phyloP scores from a whole-genome alignment of 1,284 basidiomycete species.

The Flammula alnicola region DNA sequence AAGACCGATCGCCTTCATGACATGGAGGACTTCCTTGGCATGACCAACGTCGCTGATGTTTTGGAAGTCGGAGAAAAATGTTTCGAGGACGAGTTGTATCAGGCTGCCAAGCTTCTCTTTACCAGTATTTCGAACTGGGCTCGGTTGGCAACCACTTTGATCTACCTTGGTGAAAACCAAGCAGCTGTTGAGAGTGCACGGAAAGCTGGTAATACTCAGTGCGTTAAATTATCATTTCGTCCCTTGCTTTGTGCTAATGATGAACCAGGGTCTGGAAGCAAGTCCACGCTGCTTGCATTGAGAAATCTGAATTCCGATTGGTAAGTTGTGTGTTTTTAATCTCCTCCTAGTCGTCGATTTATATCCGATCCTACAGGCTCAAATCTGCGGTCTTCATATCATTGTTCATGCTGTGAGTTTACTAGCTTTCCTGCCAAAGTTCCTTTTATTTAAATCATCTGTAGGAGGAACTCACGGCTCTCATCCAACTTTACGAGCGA shows the following conservation, averaged over 20 bases:
- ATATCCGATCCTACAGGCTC: constrained; percentile 58
- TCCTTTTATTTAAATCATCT: constrained; percentile 17
- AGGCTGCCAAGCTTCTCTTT: constrained; percentile 96
- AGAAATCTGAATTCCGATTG: constrained; percentile 95
- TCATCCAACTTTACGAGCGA: constrained; percentile 89
- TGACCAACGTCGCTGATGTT: constrained; percentile 99
- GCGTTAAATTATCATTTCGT: constrained; percentile 36
- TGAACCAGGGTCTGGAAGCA: constrained; percentile 95
- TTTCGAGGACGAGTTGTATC: constrained; percentile 98
- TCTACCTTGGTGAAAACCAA: constrained; percentile 98
- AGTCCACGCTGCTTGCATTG: constrained; percentile 97
- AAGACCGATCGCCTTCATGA: constrained; percentile 97
- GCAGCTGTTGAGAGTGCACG: constrained; percentile 97
- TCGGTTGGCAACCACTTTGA: constrained; percentile 95
- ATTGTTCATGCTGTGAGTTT: constrained; percentile 83
- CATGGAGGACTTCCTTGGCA: constrained; percentile 99
- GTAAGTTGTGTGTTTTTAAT: constrained; percentile 36
- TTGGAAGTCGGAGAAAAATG: constrained; percentile 98
- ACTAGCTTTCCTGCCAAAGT: constrained; percentile 3
- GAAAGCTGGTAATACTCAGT: constrained; percentile 99
- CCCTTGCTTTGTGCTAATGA: constrained; percentile 15
- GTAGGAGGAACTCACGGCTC: constrained; percentile 84
- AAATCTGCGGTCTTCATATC: constrained; percentile 98
- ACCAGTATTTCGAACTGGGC: constrained; percentile 99
- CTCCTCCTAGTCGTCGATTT: constrained; percentile 2